Base-by-base conservation (phyloP, 2,329 filamentous ascomycete genomes). In the Microdochium bolleyi region DNA sequence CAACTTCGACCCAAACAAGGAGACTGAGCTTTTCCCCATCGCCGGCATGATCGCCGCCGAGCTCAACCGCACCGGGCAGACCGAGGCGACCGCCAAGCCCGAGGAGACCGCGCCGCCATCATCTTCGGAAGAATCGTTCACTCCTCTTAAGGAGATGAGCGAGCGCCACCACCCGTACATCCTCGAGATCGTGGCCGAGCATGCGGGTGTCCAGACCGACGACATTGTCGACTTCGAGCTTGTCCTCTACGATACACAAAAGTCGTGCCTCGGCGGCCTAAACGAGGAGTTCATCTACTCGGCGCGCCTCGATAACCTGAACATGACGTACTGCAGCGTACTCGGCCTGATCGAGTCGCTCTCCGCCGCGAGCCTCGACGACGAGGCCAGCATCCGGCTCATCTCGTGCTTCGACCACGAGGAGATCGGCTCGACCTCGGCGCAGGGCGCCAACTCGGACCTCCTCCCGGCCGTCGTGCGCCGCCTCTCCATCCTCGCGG, bases 351-450 rank as follows among this genome's bases (percentile, higher is more conserved):
- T 97, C 62, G 80, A 86, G 57, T 96, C 92, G 0, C 74, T 95
- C 24, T 71, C 77, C 2, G 67, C 80, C 13, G 72, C 76, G 3
- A 79, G 86, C 5, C 79, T 97, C 25, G 83, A 90, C 46, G 72
- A 86, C 22, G 92, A 96, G 64, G 75, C 82, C 3, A 86, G 83
- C 19, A 96, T 97, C 64, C 89, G 94, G 48, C 77, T 99, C n/a
- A 87, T 95, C 60, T 87, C 91, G 34, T 89, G 92, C 70, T 99
- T 99, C 69, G 94, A 99, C 67, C 92, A 99, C 72, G 94, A 99
- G 71, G 94, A 99, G 68, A 94, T 99, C 64, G 94, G 94, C 52
- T 95, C 89, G 56, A 85, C 82, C 54, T 95, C 91, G 2, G 92
- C 92, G 4, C 94, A 99, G 65, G 94, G 94, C 56, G 94, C 94